A percentile compares a stretch with the other conserved stretches of the same genome.
Conservation (phyloP, 257 asterid genomes). For the Euphrasia confusa region DNA sequence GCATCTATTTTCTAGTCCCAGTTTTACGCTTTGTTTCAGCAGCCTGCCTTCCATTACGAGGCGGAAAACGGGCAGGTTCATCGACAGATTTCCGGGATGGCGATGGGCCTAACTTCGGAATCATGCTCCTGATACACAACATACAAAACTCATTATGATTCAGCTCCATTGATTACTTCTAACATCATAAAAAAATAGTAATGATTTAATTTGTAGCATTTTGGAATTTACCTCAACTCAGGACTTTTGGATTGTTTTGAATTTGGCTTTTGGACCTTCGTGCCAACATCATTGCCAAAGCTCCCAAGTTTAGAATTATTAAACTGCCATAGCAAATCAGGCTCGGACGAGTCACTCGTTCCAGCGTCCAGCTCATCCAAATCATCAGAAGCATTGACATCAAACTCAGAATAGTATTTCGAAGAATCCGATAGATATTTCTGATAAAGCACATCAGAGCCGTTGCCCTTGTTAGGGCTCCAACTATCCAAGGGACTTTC, state of each 20-base stretch:
- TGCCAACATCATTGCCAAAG: conserved; percentile 41
- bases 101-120: background rate
- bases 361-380: conserved; percentile 75
- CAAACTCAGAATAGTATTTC: conserved; percentile 44
- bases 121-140: background rate
- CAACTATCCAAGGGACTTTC: conserved; percentile 23
- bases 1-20: conserved; percentile 6
- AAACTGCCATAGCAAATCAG: conserved; percentile 84
- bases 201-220: background rate
- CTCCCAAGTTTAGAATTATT: conserved; percentile 55
- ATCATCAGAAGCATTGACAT: conserved; percentile 48
- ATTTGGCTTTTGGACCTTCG: conserved; percentile 49
- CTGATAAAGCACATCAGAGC: conserved; percentile 42
- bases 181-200: background rate
- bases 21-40: background rate
- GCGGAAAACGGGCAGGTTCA: conserved; percentile 5
- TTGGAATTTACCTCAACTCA: conserved; percentile 50
- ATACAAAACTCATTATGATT: background rate
- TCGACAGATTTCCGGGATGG: conserved; percentile 1
- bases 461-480: conserved; percentile 43
- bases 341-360: conserved; percentile 84
- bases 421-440: conserved; percentile 52
- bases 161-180: background rate
- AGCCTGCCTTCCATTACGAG: conserved; percentile 2
- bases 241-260: conserved; percentile 50